Evolutionary conservation across 768 basidiomycete genomes (phyloP).

Genomic region (Postia placenta): DNA sequence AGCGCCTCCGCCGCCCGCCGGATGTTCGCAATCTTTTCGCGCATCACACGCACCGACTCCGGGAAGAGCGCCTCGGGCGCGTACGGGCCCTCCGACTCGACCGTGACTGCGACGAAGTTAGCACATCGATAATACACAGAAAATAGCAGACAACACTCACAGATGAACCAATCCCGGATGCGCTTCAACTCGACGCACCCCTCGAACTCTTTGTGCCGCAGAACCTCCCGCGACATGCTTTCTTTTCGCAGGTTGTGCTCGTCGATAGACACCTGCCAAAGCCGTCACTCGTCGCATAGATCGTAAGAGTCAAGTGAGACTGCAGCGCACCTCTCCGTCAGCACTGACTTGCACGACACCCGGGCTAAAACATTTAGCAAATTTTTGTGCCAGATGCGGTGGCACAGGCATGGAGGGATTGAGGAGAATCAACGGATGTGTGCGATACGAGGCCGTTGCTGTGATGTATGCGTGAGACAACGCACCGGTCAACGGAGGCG

Average conservation of each 20-base stretch:
- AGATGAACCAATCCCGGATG: conserved; percentile 89
- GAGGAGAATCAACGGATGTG: conserved; percentile 76
- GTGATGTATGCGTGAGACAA: not conserved
- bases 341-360: conserved; percentile 68
- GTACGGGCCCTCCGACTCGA: conserved; percentile 91
- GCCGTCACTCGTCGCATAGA: too few relatives aligned
- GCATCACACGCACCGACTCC: conserved; percentile 77
- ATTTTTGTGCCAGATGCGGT: conserved; percentile 69
- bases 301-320: too few relatives aligned
- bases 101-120: conserved; percentile 49
- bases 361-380: conserved; percentile 82
- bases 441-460: conserved; percentile 95
- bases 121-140: not conserved
- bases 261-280: conserved; percentile 52
- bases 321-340: conserved; percentile 33
- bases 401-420: conserved; percentile 72
- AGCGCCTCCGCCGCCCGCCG: conserved; percentile 55
- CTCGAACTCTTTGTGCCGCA: conserved; percentile 87
- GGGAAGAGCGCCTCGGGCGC: conserved; percentile 75
- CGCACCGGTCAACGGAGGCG: not conserved
- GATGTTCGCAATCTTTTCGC: conserved; percentile 65
- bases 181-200: conserved; percentile 78
- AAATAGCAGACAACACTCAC: conserved; percentile 39
- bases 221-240: conserved; percentile 86
- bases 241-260: conserved; percentile 69